Evolutionary conservation across 2,329 filamentous ascomycete genomes (phyloP).

Genomic region (Nigrospora oryzae): DNA sequence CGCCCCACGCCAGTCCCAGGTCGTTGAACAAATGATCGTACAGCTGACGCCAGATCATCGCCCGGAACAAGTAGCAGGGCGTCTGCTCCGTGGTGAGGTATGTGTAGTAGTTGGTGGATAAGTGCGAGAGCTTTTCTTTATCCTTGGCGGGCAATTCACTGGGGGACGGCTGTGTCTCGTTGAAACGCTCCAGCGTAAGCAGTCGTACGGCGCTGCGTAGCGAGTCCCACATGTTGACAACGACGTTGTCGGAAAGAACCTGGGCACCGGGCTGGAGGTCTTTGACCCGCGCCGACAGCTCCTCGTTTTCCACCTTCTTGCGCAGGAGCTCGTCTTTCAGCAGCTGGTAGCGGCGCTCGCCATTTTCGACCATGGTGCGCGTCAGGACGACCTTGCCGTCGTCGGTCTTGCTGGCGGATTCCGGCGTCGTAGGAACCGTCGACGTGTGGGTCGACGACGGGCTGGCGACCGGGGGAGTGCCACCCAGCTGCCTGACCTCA

Average conservation of each 20-base stretch:
- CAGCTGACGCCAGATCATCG: slow-evolving; percentile 20
- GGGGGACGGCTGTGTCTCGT: slow-evolving; percentile 4
- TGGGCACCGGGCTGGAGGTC: background rate
- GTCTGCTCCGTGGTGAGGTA: slow-evolving; percentile 12
- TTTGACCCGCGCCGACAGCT: background rate
- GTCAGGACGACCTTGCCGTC: background rate
- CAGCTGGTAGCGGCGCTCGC: background rate
- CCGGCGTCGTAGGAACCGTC: background rate
- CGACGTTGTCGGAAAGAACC: slow-evolving; percentile 7
- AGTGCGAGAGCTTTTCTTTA: slow-evolving; percentile 11
- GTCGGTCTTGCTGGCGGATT: background rate
- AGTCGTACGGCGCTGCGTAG: slow-evolving; percentile 12
- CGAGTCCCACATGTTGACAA: slow-evolving; percentile 10
- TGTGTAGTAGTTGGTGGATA: slow-evolving; percentile 16
- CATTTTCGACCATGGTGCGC: background rate
- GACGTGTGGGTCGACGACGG: background rate
- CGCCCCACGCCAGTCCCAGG: slow-evolving; percentile 14
- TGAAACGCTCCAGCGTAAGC: slow-evolving; percentile 12
- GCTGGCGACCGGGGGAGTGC: background rate
- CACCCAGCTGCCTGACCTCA: background rate
- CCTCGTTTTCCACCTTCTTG: background rate
- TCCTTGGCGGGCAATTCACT: slow-evolving; percentile 8
- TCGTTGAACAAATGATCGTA: slow-evolving; percentile 12
- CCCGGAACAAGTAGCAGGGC: slow-evolving; percentile 16
- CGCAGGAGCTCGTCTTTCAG: background rate